Base-by-base conservation (phyloP, 176 grass and related monocot genomes). In the Carex cristatella region DNA sequence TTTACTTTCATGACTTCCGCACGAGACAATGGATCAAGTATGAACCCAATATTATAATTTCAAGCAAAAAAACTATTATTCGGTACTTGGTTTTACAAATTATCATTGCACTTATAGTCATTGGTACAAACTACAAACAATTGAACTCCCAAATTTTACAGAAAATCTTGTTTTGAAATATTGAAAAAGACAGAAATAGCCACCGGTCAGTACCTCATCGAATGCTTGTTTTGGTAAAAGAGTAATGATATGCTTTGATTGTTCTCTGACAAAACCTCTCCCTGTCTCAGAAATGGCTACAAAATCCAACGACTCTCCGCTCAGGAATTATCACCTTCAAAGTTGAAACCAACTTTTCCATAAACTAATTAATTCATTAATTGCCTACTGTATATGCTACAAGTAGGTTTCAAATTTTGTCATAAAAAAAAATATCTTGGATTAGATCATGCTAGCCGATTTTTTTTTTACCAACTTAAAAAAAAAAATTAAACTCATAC, bases 241-340 rank as follows among this genome's bases (percentile, higher is more conserved):
- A 51, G 81, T 83, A 83, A 83, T 83, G 60, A 83, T 83, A 83
- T 66, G 81, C 81, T 83, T 32, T 83, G 81, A 83, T 83, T 83
- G 53, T 83, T 69, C 81, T 35, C 62, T 83, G 61, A 66, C 30
- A 65, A 65, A 65, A 83, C 37, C 14, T 57, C 79, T 81, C 56
- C 1, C 44, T 4, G 31, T 53, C 80, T 54, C 61, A 16, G 46
- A 83, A 83, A 83, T 63, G 63, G 62, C 81, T 83, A 83, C 46
- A 68, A 83, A 56, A 83, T 69, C 81, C 81, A 55, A 83, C 48
- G 7, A 54, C 76, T 16, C 28, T 1, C 58, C 9, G 31, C 7
- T 6, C 32, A 40, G 0, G 13, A 61, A 59, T 8, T 1, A 27
- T 19, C 10, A 23, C 77, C 30, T 57, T 54, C 28, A 14, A 70